Base-by-base conservation (phyloP, 768 basidiomycete genomes). In the Termitomyces eurrhizus region DNA sequence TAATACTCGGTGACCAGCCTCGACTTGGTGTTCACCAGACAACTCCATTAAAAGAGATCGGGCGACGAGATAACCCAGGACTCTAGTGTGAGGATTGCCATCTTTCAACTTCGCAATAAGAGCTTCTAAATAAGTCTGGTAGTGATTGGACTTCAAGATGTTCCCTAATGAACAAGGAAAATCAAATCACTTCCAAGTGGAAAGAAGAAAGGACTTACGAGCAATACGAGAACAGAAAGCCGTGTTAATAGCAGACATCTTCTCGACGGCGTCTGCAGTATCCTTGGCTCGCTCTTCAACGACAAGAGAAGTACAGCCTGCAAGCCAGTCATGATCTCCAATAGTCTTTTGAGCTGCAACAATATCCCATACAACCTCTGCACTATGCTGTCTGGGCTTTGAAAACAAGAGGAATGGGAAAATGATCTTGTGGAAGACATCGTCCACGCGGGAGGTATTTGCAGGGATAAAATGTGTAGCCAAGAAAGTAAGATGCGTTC, bases 331-430 rank as follows among this genome's bases (percentile, higher is more conserved):
- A 57, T 78, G 74, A 11, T 62, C 58, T 29, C 63, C 62, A 56
- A 56, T 57, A 60, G 65, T 37, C 13, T 65, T 66, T 14, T 54
- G 50, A 49, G 60, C 64, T 11, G 62, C 26, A 59, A 94, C 68
- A n/a, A 82, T 72, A 57, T 86, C 86, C 93, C 93, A 95, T 0
- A 86, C 83, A n/a, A 80, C 69, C 24, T 83, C 79, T 0, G 85
- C 79, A 0, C 83, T 88, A 68, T 84, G 87, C 62, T 87, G 82
- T 54, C 87, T 80, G 3, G 88, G 73, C 67, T 89, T 92, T 7
- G 90, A 88, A 65, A 84, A 88, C 16, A 95, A 70, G 48, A 95
- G 73, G 67, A 85, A 84, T 0, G 93, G 89, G 68, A 93, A 90
- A 57, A 95, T 72, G 1, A 87, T 68, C 36, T 76, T 73, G 62